phyloP scores from a whole-genome alignment of 257 asterid species.

The Dorcoceras hygrometricum region DNA sequence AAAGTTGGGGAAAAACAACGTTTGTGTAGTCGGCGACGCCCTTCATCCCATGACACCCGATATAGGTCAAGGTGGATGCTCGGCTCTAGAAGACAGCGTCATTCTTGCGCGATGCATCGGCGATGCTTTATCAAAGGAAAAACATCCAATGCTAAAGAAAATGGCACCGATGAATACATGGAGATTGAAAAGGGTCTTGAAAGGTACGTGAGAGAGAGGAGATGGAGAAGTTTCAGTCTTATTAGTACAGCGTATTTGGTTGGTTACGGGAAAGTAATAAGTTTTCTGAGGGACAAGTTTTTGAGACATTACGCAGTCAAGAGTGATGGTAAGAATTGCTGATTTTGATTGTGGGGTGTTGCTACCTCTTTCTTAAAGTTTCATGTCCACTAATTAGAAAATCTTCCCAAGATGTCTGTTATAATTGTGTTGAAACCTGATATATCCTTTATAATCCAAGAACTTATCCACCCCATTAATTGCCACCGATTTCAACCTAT shows the following conservation, averaged over 20 bases:
- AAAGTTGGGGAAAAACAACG: slow-evolving; percentile 43
- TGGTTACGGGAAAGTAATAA: slow-evolving; percentile 51
- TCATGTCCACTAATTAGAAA: too few species aligned
- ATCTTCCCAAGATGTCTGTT: too few species aligned
- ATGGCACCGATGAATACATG: slow-evolving; percentile 22
- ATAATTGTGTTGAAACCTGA: too few species aligned
- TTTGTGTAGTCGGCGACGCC: slow-evolving; percentile 71
- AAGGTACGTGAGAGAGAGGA: slow-evolving; percentile 50
- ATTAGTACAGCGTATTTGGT: slow-evolving; percentile 47
- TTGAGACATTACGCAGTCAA: slow-evolving; percentile 18
- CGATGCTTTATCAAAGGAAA: slow-evolving; percentile 29
- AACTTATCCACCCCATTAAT: too few species aligned
- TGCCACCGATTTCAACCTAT: too few species aligned
- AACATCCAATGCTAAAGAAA: background rate
- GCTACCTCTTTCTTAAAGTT: background rate
- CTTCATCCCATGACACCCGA: slow-evolving; percentile 93
- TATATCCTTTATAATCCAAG: too few species aligned
- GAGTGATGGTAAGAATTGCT: slow-evolving; percentile 32
- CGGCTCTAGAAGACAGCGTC: slow-evolving; percentile 64
- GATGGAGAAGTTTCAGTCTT: slow-evolving; percentile 69
- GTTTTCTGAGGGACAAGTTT: slow-evolving; percentile 45
- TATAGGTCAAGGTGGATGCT: slow-evolving; percentile 78
- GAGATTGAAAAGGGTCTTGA: slow-evolving; percentile 37
- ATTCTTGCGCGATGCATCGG: slow-evolving; percentile 62
- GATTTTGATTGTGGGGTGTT: slow-evolving; percentile 50